Base-by-base conservation (phyloP, 2,329 filamentous ascomycete species). In the Microsporum audouinii region DNA sequence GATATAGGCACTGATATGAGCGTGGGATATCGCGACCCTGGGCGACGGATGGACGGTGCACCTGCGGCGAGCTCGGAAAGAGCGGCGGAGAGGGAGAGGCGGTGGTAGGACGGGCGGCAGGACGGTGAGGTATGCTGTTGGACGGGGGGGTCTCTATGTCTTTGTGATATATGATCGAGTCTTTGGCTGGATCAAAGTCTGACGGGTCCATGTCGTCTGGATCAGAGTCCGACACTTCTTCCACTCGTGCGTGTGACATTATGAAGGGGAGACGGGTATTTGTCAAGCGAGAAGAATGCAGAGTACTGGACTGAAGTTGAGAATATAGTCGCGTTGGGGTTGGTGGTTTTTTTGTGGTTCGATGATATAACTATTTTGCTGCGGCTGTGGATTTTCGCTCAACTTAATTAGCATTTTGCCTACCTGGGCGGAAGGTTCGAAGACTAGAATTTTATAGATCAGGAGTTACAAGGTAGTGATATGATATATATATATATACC, bases 221-320 rank as follows among this genome's bases (percentile, higher is more conserved):
- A 77, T 97, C 92, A 12, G 88, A 89, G 79, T 95, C 90, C 63
- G 86, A 89, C 76, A 97, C 94, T 82, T 99, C 94, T 74, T 97
- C 87, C 64, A 87, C 86, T 63, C 91, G 85, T 78, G 94, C 75
- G 65, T 73, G 86, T 51, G 89, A 88, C 90, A 95, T 94, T 66
- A 23, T 51, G 23, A 5, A n/a, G 36, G 23, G 10, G 23, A 49
- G 8, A 27, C 23, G 17, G 10, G 2, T 17, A 3, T 29, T 6
- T 51, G 10, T 17, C 39, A n/a, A 23, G 27, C 27, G 3, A 10
- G 45, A 29, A 29, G 14, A 12, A 5, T 27, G 12, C 12, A 47
- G 2, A 23, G 8, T 33, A 17, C 27, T 2, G 49, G 14, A 31
- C 10, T 31, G 27, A 14, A 7, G 27, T 51, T 31, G 8, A 10